phyloP scores from a whole-genome alignment of 495 filamentous ascomycete genomes.

The Trichocladium uniseriatum region DNA sequence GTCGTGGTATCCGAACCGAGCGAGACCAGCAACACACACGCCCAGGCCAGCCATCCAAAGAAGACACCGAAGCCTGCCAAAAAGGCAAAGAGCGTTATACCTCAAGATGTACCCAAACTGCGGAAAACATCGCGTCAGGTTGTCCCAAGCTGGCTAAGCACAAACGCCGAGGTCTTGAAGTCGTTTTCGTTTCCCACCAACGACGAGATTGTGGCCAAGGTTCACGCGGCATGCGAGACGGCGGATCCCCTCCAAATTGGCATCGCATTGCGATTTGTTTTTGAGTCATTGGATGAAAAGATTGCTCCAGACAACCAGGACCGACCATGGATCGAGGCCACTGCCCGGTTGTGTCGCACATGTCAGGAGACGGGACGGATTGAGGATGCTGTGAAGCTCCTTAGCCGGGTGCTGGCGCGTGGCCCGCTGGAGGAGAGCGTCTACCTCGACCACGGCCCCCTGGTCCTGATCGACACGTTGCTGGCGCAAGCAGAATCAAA shows the following conservation, averaged over 20 bases:
- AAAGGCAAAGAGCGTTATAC: not conserved
- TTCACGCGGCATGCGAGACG: conserved; percentile 15
- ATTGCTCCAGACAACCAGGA: conserved; percentile 13
- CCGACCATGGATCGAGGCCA: conserved; percentile 25
- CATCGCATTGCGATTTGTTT: conserved; percentile 17
- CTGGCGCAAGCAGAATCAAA: conserved; percentile 13
- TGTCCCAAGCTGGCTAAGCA: not conserved
- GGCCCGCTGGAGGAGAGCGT: conserved; percentile 26
- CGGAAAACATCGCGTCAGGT: not conserved
- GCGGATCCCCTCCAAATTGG: conserved; percentile 14
- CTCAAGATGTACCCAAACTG: not conserved
- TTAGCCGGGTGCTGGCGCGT: conserved; percentile 18
- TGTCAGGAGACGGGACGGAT: conserved; percentile 23
- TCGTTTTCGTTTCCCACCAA: conserved; percentile 5
- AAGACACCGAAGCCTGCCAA: not conserved
- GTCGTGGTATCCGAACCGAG: not conserved
- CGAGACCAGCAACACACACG: not conserved
- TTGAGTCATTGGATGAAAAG: conserved; percentile 11
- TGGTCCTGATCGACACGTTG: conserved; percentile 23
- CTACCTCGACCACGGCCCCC: conserved; percentile 28
- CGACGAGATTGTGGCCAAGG: conserved; percentile 9
- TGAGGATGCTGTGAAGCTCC: conserved; percentile 26
- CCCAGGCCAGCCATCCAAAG: not conserved
- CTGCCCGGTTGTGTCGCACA: conserved; percentile 28
- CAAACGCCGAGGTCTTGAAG: not conserved